Conservation (phyloP, 2,329 filamentous ascomycete species). For the Aspergillus pseudoviridinutans region DNA sequence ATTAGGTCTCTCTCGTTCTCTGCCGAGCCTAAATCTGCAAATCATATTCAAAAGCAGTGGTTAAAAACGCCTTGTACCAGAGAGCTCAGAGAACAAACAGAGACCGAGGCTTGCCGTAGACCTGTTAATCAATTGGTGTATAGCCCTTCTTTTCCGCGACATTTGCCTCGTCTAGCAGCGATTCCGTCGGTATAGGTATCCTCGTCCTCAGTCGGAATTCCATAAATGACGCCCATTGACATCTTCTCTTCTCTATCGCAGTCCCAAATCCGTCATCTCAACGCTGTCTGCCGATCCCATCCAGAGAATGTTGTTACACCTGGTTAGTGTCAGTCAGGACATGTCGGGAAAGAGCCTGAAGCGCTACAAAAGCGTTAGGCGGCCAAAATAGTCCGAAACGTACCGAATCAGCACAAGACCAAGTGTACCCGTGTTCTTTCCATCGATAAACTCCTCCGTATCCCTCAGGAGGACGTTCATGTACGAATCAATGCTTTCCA, state of each 20-base stretch:
- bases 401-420: slow-evolving; percentile 92
- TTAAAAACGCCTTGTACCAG: slow-evolving; percentile 18
- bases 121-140: background rate
- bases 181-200: slow-evolving; percentile 14
- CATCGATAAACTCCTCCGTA: slow-evolving; percentile 88
- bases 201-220: slow-evolving; percentile 5
- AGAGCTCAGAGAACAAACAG: slow-evolving; percentile 10
- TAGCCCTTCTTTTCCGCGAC: background rate
- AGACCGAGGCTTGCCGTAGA: slow-evolving; percentile 1
- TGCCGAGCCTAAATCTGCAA: background rate
- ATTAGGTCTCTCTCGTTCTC: background rate
- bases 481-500: slow-evolving; percentile 94
- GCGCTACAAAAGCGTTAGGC: too few relatives aligned
- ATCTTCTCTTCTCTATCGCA: slow-evolving; percentile 24
- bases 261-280: slow-evolving; percentile 43
- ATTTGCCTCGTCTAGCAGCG: slow-evolving; percentile 5
- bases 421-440: slow-evolving; percentile 76
- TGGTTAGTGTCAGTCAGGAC: slow-evolving; percentile 31
- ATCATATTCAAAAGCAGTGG: slow-evolving; percentile 15
- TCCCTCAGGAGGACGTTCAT: slow-evolving; percentile 96
- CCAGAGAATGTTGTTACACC: slow-evolving; percentile 97
- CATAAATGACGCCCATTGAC: slow-evolving; percentile 15
- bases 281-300: slow-evolving; percentile 60
- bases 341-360: background rate
- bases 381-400: slow-evolving; percentile 15